These are phyloP conservation scores for Entelexis sorbosivorans DNA, from an alignment of 1,139 yeast genomes.

Conservation along the genomic window DNA sequence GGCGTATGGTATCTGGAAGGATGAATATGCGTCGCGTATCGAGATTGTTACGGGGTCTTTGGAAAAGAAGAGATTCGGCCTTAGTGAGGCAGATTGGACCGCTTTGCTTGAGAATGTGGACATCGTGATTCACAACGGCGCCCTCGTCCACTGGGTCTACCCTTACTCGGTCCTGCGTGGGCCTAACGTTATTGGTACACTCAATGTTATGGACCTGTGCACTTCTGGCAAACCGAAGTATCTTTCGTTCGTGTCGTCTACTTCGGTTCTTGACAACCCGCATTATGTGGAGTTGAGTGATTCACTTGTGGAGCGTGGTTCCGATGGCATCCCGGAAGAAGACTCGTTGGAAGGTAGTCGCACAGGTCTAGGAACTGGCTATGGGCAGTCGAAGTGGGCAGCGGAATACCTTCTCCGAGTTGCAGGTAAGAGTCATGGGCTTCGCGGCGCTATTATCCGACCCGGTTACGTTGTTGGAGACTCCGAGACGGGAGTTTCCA, in stretches of 20 bases:
- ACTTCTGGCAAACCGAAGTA: slow-evolving; percentile 68
- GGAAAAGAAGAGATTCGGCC: slow-evolving; percentile 59
- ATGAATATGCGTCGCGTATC: slow-evolving; percentile 44
- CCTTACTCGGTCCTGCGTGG: slow-evolving; percentile 86
- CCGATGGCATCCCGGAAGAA: slow-evolving; percentile 62
- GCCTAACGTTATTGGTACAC: slow-evolving; percentile 82
- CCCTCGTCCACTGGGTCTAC: slow-evolving; percentile 96
- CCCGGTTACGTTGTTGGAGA: slow-evolving; percentile 96
- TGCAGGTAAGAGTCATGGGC: slow-evolving; percentile 71
- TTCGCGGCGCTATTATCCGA: slow-evolving; percentile 78
- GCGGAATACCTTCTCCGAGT: slow-evolving; percentile 79
- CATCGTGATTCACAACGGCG: slow-evolving; percentile 90
- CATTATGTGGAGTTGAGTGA: slow-evolving; percentile 72
- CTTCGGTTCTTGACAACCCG: slow-evolving; percentile 81
- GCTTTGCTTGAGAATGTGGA: slow-evolving; percentile 52
- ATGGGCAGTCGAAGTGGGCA: slow-evolving; percentile 97
- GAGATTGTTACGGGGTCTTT: slow-evolving; percentile 77
- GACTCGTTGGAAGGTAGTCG: slow-evolving; percentile 78
- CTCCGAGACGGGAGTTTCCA: slow-evolving; percentile 69
- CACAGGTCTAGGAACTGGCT: slow-evolving; percentile 76
- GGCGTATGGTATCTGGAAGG: slow-evolving; percentile 81
- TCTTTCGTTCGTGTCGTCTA: slow-evolving; percentile 88
- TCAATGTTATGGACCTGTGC: slow-evolving; percentile 74
- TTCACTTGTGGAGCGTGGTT: slow-evolving; percentile 50
- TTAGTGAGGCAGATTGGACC: slow-evolving; percentile 48